These are phyloP conservation scores for Gaeumannomyces tritici DNA, from an alignment of 2,329 filamentous ascomycete genomes.

Conservation along the genomic window DNA sequence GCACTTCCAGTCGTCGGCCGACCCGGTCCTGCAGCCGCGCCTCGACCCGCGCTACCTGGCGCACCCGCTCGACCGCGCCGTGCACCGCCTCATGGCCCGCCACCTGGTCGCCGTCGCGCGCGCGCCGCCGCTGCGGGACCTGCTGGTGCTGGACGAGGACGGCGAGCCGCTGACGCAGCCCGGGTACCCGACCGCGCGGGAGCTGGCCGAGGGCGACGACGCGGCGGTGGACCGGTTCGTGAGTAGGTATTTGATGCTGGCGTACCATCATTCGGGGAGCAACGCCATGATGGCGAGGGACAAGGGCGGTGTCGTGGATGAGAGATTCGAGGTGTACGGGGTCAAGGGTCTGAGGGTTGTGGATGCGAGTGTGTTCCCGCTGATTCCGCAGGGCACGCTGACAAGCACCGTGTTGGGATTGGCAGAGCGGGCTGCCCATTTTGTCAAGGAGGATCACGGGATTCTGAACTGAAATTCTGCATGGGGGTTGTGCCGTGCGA, in stretches of 20 bases:
- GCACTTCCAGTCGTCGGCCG: conserved; percentile 39
- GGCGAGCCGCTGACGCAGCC: no score
- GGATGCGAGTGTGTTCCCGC: conserved; percentile 31
- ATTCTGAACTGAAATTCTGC: no score
- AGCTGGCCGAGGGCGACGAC: conserved; percentile 2
- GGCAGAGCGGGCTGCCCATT: conserved; percentile 27
- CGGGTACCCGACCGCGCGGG: no score
- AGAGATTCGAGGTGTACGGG: conserved; percentile 30
- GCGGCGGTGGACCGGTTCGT: neutral
- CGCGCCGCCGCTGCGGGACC: conserved; percentile 7
- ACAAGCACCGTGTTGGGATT: conserved; percentile 15
- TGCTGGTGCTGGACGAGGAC: neutral
- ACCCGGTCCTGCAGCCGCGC: conserved; percentile 26
- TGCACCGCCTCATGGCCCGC: conserved; percentile 19
- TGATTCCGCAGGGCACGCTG: conserved; percentile 25
- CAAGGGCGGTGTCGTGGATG: conserved; percentile 32
- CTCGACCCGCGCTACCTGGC: conserved; percentile 48
- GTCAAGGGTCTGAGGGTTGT: conserved; percentile 29
- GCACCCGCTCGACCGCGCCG: conserved; percentile 35
- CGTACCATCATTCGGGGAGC: conserved; percentile 28
- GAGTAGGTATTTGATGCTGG: neutral
- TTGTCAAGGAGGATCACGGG: conserved; percentile 17
- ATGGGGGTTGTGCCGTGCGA: no score
- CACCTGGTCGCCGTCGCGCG: conserved; percentile 18
- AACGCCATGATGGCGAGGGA: conserved; percentile 30